Conservation (phyloP, 164 flowering plant species). For the Stephania yunnanensis region DNA sequence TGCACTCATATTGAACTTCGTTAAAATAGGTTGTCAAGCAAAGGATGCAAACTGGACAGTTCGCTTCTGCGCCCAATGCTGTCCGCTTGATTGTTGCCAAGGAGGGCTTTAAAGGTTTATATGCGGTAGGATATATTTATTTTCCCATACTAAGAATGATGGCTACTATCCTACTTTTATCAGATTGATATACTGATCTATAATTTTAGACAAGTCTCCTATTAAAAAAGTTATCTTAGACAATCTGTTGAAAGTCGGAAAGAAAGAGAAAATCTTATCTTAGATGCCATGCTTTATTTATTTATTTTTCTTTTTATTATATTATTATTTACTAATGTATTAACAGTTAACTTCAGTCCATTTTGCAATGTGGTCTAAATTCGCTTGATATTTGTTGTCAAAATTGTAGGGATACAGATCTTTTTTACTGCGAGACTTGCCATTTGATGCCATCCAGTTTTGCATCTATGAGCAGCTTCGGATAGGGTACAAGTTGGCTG, state of each 20-base stretch:
- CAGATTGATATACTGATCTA: not conserved
- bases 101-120: constrained; percentile 86
- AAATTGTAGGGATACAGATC: constrained; percentile 80
- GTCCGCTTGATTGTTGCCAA: constrained; percentile 64
- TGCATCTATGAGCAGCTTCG: constrained; percentile 97
- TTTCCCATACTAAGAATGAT: not conserved
- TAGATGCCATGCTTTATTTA: too few species aligned
- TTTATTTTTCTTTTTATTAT: not conserved
- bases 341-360: not conserved
- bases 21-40: constrained; percentile 74
- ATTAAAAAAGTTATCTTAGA: not conserved
- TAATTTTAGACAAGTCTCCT: not conserved
- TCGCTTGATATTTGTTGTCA: not conserved
- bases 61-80: constrained; percentile 76
- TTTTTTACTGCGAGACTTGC: constrained; percentile 86
- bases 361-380: not conserved
- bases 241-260: not conserved
- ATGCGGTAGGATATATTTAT: constrained; percentile 53
- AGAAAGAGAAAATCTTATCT: too few species aligned
- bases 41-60: constrained; percentile 90
- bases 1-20: constrained; percentile 3
- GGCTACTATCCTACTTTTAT: not conserved
- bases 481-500: constrained; percentile 80
- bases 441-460: constrained; percentile 96
- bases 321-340: not conserved